Percentiles rank a stretch among this genome's conserved stretches.
Conservation (phyloP, 306 rosid species). For the Lathyrus tuberosus region DNA sequence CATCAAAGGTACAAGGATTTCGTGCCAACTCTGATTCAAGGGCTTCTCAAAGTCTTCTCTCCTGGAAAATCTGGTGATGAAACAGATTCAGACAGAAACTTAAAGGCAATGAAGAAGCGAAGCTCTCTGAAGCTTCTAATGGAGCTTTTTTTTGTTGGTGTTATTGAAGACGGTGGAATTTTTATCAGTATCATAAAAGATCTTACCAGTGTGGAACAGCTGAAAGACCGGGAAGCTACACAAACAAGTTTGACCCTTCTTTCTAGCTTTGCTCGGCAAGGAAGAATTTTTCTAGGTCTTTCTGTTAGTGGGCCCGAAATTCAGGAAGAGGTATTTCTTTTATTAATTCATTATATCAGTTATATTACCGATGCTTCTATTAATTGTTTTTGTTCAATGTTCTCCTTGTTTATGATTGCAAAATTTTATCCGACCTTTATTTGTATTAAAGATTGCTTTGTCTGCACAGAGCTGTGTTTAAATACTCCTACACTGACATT, state of each 20-base stretch:
- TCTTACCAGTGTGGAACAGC: slow-evolving; percentile 81
- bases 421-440: slow-evolving; percentile 11
- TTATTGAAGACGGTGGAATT: slow-evolving; percentile 79
- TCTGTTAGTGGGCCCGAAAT: slow-evolving; percentile 75
- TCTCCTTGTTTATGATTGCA: slow-evolving; percentile 22
- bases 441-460: slow-evolving; percentile 30
- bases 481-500: slow-evolving; percentile 45
- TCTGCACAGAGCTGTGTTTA: slow-evolving; percentile 28
- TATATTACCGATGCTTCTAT: slow-evolving; percentile 10
- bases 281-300: slow-evolving; percentile 87
- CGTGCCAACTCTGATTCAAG: slow-evolving; percentile 86
- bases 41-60: slow-evolving; percentile 87
- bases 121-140: slow-evolving; percentile 83
- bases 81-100: slow-evolving; percentile 75
- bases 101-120: slow-evolving; percentile 98
- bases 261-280: slow-evolving; percentile 98
- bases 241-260: slow-evolving; percentile 97
- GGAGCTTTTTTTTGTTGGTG: slow-evolving; percentile 96
- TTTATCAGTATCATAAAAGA: slow-evolving; percentile 86
- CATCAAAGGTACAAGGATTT: slow-evolving; percentile 99
- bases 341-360: slow-evolving; percentile 27
- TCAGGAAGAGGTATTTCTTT: slow-evolving; percentile 73
- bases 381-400: slow-evolving; percentile 4
- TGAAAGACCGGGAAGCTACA: slow-evolving; percentile 90
- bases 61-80: slow-evolving; percentile 91